Evolutionary conservation across 2,329 filamentous ascomycete genomes (phyloP).

Genomic region (Ascochyta rabiei): DNA sequence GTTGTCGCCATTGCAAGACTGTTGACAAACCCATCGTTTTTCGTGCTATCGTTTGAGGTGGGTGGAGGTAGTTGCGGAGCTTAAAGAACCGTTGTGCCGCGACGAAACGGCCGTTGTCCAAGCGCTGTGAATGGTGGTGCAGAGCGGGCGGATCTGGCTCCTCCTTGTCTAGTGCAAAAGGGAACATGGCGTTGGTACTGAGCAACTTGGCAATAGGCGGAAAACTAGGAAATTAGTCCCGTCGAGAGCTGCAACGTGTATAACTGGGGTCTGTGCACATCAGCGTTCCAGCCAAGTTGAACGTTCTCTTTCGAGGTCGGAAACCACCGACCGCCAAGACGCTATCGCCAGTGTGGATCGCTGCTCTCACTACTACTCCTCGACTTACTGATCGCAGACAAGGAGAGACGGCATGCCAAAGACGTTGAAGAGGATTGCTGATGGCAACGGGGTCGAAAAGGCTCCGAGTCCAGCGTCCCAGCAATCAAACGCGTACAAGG

Average conservation of each 20-base stretch:
- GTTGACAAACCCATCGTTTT: constrained; percentile 4
- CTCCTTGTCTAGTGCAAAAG: constrained; percentile 7
- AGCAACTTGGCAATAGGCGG: constrained; percentile 2
- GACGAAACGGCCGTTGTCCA: constrained; percentile 10
- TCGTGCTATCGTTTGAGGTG: constrained; percentile 16
- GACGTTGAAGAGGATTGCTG: neutral
- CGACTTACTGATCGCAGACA: neutral
- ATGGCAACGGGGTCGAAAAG: neutral
- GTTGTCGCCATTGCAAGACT: neutral
- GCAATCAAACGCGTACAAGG: neutral
- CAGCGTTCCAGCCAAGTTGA: neutral
- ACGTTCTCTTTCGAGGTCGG: neutral
- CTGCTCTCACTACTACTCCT: neutral
- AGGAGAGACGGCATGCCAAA: neutral
- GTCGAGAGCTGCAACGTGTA: neutral
- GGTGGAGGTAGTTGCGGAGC: constrained; percentile 11
- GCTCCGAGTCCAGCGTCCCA: neutral
- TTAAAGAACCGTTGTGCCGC: constrained; percentile 10
- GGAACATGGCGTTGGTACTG: constrained; percentile 5
- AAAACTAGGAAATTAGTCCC: neutral
- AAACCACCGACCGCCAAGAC: neutral
- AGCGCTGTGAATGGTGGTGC: constrained; percentile 12
- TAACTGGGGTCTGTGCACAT: neutral
- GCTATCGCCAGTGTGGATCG: too few relatives aligned
- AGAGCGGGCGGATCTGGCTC: constrained; percentile 1